A percentile compares a stretch with the other conserved stretches of the same genome.
These are phyloP conservation scores for Pseudomonodictys pantanalensis DNA, from an alignment of 495 filamentous ascomycete genomes.

Conservation along the genomic window DNA sequence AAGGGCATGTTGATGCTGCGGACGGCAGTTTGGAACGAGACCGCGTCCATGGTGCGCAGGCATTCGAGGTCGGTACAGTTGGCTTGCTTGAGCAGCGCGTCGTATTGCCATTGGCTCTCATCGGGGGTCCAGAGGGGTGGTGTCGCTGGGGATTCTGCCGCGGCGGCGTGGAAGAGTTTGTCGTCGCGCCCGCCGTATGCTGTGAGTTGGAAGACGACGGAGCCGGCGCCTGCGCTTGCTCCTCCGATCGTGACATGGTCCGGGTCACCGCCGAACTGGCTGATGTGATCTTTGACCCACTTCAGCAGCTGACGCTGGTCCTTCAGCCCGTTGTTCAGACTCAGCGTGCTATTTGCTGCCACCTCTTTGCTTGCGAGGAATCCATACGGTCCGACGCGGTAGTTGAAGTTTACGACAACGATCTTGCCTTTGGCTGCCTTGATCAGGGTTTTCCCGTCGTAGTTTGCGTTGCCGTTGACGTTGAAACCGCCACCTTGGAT, in stretches of 20 bases:
- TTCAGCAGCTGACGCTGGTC: slow-evolving; percentile 65
- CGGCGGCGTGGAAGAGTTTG: slow-evolving; percentile 44
- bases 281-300: slow-evolving; percentile 55
- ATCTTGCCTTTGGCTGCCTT: slow-evolving; percentile 57
- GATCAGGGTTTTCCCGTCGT: slow-evolving; percentile 62
- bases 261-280: slow-evolving; percentile 71
- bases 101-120: slow-evolving; percentile 64
- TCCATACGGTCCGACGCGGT: slow-evolving; percentile 68
- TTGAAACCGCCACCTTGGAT: slow-evolving; percentile 79
- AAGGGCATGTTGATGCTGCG: slow-evolving; percentile 17
- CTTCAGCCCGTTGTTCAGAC: slow-evolving; percentile 66
- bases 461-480: slow-evolving; percentile 60
- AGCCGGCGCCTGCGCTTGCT: slow-evolving; percentile 67
- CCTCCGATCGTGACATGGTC: slow-evolving; percentile 74
- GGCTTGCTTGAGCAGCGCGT: slow-evolving; percentile 57
- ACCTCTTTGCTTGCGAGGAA: slow-evolving; percentile 66
- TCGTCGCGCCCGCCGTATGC: slow-evolving; percentile 60
- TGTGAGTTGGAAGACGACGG: slow-evolving; percentile 65
- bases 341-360: slow-evolving; percentile 44
- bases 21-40: slow-evolving; percentile 23
- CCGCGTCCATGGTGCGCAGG: slow-evolving; percentile 20
- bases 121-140: slow-evolving; percentile 56
- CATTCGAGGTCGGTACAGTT: slow-evolving; percentile 46
- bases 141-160: slow-evolving; percentile 65
- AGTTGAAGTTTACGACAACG: slow-evolving; percentile 71